phyloP scores from a whole-genome alignment of 257 asterid genomes.

The Linaria vulgaris region DNA sequence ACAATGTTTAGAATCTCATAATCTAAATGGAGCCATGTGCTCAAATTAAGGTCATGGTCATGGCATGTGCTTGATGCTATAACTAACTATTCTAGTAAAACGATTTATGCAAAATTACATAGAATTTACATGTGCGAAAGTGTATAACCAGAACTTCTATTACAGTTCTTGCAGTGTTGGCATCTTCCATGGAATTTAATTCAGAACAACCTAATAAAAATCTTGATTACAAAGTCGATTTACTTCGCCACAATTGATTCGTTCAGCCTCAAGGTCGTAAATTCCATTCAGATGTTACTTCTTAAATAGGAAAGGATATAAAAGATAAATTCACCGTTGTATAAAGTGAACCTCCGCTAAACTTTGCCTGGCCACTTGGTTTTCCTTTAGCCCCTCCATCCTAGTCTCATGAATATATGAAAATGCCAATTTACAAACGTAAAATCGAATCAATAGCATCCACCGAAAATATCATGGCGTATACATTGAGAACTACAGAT shows the following conservation, averaged over 20 bases:
- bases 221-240: constrained; percentile 1
- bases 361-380: constrained; percentile 33
- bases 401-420: constrained; percentile 25
- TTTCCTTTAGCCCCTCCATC: constrained; percentile 46
- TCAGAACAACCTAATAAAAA: not conserved
- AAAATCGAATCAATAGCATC: not conserved
- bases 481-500: not conserved
- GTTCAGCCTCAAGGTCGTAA: constrained; percentile 9
- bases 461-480: not conserved
- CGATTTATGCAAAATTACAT: too few species aligned
- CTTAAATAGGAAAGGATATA: constrained; percentile 18
- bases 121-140: too few species aligned
- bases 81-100: too few species aligned
- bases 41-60: not conserved
- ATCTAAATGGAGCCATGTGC: not conserved
- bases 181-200: not conserved
- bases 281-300: constrained; percentile 15
- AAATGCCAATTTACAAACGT: constrained; percentile 12
- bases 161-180: too few species aligned
- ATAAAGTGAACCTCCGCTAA: constrained; percentile 43
- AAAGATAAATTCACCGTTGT: constrained; percentile 35
- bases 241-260: constrained; percentile 8
- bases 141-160: too few species aligned
- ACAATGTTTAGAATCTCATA: not conserved
- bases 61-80: too few species aligned